phyloP scores from a whole-genome alignment of 2,329 filamentous ascomycete species.

The Hawksworthiomyces lignivorus region DNA sequence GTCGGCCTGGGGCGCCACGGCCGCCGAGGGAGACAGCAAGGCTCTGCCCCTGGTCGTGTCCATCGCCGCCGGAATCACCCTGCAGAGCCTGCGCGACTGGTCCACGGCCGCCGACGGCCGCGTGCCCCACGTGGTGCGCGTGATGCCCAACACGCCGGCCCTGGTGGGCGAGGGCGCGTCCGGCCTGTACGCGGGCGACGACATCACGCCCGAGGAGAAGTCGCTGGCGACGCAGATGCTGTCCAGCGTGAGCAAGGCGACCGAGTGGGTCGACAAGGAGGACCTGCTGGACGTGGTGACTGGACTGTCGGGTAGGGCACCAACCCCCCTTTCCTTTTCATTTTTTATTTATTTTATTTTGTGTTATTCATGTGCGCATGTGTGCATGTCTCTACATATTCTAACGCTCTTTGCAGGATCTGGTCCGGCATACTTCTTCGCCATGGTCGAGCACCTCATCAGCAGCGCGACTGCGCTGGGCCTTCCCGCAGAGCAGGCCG shows the following conservation, averaged over 20 bases:
- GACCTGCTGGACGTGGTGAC: slow-evolving; percentile 43
- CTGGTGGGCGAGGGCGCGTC: slow-evolving; percentile 43
- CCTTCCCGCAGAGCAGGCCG: slow-evolving; percentile 40
- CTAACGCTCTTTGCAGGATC: slow-evolving; percentile 28
- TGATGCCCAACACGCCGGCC: slow-evolving; percentile 47
- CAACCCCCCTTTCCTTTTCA: neutral
- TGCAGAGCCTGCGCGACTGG: slow-evolving; percentile 36
- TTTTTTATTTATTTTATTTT: neutral
- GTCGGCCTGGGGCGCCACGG: slow-evolving; percentile 25
- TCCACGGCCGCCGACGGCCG: slow-evolving; percentile 28
- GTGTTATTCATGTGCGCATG: too few relatives aligned
- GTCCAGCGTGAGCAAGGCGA: slow-evolving; percentile 37
- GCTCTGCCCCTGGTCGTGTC: slow-evolving; percentile 37
- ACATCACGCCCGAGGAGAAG: slow-evolving; percentile 34
- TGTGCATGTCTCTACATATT: too few relatives aligned
- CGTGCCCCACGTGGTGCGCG: slow-evolving; percentile 37
- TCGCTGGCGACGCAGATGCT: slow-evolving; percentile 34
- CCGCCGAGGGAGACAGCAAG: slow-evolving; percentile 1
- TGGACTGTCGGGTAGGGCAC: slow-evolving; percentile 36
- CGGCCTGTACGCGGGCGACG: slow-evolving; percentile 35
- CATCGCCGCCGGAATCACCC: slow-evolving; percentile 42
- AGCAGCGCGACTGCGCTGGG: slow-evolving; percentile 35
- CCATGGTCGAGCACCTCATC: slow-evolving; percentile 43
- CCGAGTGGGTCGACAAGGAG: slow-evolving; percentile 43
- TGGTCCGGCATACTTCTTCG: slow-evolving; percentile 46